phyloP scores from a whole-genome alignment of 2,329 filamentous ascomycete genomes.

The Fusarium xylarioides region DNA sequence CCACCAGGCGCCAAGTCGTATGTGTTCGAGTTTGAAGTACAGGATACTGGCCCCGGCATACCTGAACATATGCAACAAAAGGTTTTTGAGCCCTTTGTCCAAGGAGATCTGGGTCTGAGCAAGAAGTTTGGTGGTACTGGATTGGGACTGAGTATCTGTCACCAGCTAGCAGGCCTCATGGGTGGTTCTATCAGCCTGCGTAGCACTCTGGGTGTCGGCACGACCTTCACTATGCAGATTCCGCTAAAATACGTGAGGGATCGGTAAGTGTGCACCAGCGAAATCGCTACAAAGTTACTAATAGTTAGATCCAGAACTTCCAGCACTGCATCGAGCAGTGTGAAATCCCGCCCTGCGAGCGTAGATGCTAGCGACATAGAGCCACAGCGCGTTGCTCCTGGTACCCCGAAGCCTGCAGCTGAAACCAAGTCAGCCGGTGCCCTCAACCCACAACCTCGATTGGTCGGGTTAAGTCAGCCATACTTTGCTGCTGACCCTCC shows the following conservation, averaged over 20 bases:
- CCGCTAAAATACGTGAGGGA: constrained; percentile 81
- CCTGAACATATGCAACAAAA: constrained; percentile 78
- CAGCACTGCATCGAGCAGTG: constrained; percentile 64
- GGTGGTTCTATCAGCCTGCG: constrained; percentile 76
- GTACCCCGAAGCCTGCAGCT: constrained; percentile 35
- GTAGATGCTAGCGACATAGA: constrained; percentile 55
- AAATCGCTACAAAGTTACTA: background rate
- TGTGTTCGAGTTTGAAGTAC: constrained; percentile 86
- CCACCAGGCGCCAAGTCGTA: constrained; percentile 71
- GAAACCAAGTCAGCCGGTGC: constrained; percentile 50
- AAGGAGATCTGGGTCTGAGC: constrained; percentile 88
- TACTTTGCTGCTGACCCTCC: constrained; percentile 70
- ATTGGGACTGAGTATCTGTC: constrained; percentile 87
- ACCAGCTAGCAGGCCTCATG: constrained; percentile 86
- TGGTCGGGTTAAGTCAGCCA: constrained; percentile 84
- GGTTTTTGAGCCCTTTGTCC: constrained; percentile 94
- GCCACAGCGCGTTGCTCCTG: constrained; percentile 43
- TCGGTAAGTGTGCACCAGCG: constrained; percentile 45
- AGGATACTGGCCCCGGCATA: constrained; percentile 89
- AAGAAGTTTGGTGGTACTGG: constrained; percentile 93
- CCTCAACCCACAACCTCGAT: constrained; percentile 75
- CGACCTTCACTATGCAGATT: constrained; percentile 83
- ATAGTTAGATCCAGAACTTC: constrained; percentile 52
- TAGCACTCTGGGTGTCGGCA: constrained; percentile 78
- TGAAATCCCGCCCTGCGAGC: constrained; percentile 60